Evolutionary conservation across 768 basidiomycete species (phyloP).

Genomic region (Lepiota venenata): DNA sequence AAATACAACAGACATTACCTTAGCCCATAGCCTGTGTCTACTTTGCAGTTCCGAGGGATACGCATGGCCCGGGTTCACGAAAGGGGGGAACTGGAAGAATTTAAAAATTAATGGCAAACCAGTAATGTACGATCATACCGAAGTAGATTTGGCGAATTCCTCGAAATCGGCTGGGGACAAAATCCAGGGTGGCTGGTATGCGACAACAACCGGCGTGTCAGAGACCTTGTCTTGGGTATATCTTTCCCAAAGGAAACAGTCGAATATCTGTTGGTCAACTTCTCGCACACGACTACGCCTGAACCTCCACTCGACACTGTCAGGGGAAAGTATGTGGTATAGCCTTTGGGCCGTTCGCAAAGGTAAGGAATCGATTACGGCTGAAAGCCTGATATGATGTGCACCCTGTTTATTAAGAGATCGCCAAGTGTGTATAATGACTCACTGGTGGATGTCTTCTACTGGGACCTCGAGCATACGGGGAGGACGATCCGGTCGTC

Average conservation of each 20-base stretch:
- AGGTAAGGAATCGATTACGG: constrained; percentile 33
- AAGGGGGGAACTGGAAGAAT: constrained; percentile 37
- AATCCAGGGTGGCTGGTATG: constrained; percentile 61
- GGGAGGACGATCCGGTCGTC: constrained; percentile 24
- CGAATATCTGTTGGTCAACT: constrained; percentile 28
- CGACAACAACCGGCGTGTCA: constrained; percentile 40
- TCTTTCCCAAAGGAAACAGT: constrained; percentile 41
- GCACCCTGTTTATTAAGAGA: too few species aligned
- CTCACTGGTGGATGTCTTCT: constrained; percentile 41
- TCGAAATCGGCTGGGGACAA: constrained; percentile 50
- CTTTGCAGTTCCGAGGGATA: constrained; percentile 32
- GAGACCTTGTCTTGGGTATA: constrained; percentile 18
- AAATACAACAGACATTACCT: constrained; percentile 29
- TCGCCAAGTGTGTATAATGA: not conserved
- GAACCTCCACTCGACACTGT: constrained; percentile 41
- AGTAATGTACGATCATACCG: constrained; percentile 25
- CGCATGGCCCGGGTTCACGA: constrained; percentile 26
- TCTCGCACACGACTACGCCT: constrained; percentile 26
- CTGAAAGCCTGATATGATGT: not conserved
- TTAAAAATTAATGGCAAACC: constrained; percentile 13
- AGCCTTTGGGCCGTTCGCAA: constrained; percentile 47
- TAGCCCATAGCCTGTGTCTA: constrained; percentile 58
- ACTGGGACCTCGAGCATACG: constrained; percentile 32
- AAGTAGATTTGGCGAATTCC: constrained; percentile 44
- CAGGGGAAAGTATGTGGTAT: constrained; percentile 42